Evolutionary conservation across 2,329 filamentous ascomycete species (phyloP), one percentile per base, ranked within the genome.

Genomic region (Penicillium sp.): DNA sequence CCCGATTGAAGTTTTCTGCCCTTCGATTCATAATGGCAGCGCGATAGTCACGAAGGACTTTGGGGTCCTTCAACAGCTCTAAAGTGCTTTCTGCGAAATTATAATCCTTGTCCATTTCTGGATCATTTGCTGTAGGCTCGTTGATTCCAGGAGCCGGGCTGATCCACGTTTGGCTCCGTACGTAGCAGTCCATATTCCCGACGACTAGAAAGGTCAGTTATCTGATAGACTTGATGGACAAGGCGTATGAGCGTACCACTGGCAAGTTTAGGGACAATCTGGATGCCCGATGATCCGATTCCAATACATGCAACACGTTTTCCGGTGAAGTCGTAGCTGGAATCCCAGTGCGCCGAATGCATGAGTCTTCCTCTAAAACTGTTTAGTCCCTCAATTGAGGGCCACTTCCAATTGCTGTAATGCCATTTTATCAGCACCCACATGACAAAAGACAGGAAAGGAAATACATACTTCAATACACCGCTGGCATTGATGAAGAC

Each of bases 261-360:
- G 10, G 47, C 47, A 19, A 49, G 47, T 25, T 49, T 49, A 15
- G 47, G 47, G 21, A 49, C 47, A 29, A 49, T 49, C 47, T 73
- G 72, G 8, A 74, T 66, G 0, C 65, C 72, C 0, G 66, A 69
- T 0, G 70, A 68, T 6, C 73, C 73, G 47, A 69, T 72, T 1
- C 74, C 73, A 36, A 76, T 70, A 12, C 75, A 51, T 3, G 73
- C 73, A 1, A 75, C 60, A 10, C 35, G 56, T 39, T 72, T 73
- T n/a, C 59, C 66, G 4, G 52, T 38, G 29, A 60, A 64, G 25
- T 68, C 55, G 35, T 61, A 65, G 9, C 49, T 41, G 5, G 59
- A 52, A 36, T 78, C 75, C 76, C 75, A 79, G n/a, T 66, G 62
- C 1, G 75, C 73, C 0, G 71, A 73, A 53, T 78, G 75, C 27